Percentiles rank a stretch among this genome's conserved stretches.
Evolutionary conservation across 2,329 filamentous ascomycete genomes (phyloP).

Genomic region (Arthrobotrys pseudoclavata): DNA sequence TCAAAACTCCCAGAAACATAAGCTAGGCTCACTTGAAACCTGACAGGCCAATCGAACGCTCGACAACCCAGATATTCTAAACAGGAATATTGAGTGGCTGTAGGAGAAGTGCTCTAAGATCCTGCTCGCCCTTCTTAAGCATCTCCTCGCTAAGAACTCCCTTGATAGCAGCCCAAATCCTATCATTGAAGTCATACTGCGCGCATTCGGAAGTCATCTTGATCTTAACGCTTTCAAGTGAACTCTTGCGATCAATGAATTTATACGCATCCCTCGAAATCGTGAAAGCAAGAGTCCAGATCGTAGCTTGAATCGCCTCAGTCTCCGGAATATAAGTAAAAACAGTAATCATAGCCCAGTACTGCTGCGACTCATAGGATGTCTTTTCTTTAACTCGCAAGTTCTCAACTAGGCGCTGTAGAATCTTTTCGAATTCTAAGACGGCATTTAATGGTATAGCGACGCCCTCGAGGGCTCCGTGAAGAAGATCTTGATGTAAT

Average conservation of each 20-base stretch:
- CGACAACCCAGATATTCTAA: background rate
- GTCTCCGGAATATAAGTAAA: constrained; percentile 7
- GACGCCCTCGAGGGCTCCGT: background rate
- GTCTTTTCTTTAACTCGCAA: background rate
- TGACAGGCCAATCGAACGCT: background rate
- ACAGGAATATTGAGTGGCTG: background rate
- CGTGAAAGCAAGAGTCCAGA: background rate
- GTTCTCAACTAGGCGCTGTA: constrained; percentile 3
- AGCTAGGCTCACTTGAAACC: too few relatives aligned
- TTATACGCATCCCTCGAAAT: constrained; percentile 9
- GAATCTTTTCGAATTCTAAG: constrained; percentile 1
- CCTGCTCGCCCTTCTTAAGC: constrained; percentile 4
- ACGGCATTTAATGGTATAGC: background rate
- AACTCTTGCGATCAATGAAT: constrained; percentile 10
- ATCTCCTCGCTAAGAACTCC: constrained; percentile 13
- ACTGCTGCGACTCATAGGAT: constrained; percentile 5
- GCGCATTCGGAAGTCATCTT: constrained; percentile 8
- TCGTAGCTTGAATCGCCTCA: background rate
- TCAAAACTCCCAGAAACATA: too few relatives aligned
- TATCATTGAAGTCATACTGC: constrained; percentile 3
- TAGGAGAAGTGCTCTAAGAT: background rate
- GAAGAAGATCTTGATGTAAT: background rate
- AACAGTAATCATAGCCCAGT: constrained; percentile 6
- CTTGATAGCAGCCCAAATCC: constrained; percentile 9
- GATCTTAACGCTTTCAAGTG: constrained; percentile 11